phyloP scores from a whole-genome alignment of 2,329 filamentous ascomycete genomes.

The Fonsecaea nubica region DNA sequence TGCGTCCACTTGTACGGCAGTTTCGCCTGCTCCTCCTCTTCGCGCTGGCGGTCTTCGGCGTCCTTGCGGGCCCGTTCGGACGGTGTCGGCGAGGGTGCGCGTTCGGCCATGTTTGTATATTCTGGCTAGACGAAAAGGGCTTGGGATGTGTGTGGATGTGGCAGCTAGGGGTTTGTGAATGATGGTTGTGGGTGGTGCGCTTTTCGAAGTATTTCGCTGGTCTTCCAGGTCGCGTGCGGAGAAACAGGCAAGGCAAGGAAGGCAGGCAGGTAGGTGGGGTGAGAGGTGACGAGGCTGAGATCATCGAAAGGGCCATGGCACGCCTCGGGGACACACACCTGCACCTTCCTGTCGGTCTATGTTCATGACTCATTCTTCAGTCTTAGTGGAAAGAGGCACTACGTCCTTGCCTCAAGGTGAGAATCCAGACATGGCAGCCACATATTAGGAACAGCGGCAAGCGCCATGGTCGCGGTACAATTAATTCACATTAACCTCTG shows the following conservation, averaged over 20 bases:
- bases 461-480: not conserved
- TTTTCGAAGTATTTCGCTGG: constrained; percentile 5
- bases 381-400: not conserved
- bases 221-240: constrained; percentile 12
- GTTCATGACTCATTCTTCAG: not conserved
- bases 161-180: not conserved
- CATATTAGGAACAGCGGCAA: not conserved
- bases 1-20: constrained; percentile 98
- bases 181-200: not conserved
- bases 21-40: constrained; percentile 84
- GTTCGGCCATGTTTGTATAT: constrained; percentile 24
- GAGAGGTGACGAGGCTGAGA: not conserved
- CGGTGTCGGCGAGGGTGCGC: constrained; percentile 55
- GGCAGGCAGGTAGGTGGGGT: not conserved
- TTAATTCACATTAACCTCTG: constrained; percentile 26
- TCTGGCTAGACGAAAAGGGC: not conserved
- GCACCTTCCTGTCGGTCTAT: not conserved
- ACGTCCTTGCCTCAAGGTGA: not conserved
- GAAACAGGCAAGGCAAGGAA: too few species aligned
- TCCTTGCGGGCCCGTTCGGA: constrained; percentile 63
- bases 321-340: too few species aligned
- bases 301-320: not conserved
- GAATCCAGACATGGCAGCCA: not conserved
- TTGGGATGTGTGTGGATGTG: not conserved
- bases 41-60: constrained; percentile 69